Evolutionary conservation across 768 basidiomycete genomes (phyloP), one percentile per base, ranked within the genome.

Genomic region (Naematelia encephala): DNA sequence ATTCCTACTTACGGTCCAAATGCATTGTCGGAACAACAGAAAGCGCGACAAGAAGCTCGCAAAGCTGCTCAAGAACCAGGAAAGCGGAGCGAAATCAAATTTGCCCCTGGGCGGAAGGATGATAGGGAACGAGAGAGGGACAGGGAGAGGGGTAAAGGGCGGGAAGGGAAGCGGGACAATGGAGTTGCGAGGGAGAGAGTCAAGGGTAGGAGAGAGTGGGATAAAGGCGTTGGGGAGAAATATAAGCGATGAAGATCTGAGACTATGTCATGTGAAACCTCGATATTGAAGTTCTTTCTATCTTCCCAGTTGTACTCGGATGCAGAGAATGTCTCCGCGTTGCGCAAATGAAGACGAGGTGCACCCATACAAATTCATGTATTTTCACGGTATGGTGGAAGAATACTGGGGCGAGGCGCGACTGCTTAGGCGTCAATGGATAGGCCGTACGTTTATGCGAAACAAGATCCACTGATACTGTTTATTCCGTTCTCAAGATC

Each of bases 1-100:
- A 73, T 75, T 27, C 79, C 83, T 0, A 86, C 85, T 34, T 94
- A 91, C 86, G 86, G 83, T 66, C 86, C 91, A 1, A 83, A 85
- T 30, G 82, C 81, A 66, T 84, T 96, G 69, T 47, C 51, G 8
- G 54, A 75, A 75, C 81, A 87, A 85, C 87, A 71, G 82, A 74
- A 70, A 79, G 59, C 87, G 85, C 78, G 88, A 84, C 67, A 68
- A 78, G 87, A 89, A 62, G 82, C 85, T 59, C 81, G 83, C 51
- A 71, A 82, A 5, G 78, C 81, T 0, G 66, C 79, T 1, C 84
- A 86, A 69, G 79, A 82, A 13, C 65, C 81, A 0, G 82, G 82
- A 21, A 85, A 85, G 68, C 81, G 87, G 12, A 80, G 77, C 14
- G 82, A 83, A 28, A 88, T 91, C 55, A 81, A 83, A 19, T 90